Evolutionary conservation across 495 filamentous ascomycete genomes (phyloP).

Genomic region (Delitschia confertaspora): DNA sequence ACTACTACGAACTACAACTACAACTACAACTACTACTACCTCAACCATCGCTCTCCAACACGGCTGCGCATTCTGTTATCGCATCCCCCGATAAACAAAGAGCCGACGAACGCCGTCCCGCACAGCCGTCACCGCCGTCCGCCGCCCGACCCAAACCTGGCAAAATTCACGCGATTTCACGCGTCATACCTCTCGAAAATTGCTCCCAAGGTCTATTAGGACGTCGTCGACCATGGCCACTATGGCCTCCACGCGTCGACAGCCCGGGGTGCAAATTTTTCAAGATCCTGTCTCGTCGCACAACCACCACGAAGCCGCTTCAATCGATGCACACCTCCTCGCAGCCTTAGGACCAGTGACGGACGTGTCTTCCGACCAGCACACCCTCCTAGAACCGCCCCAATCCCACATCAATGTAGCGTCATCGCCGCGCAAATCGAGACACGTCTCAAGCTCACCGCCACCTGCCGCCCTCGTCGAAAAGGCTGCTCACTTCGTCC

Average conservation of each 20-base stretch:
- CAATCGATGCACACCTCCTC: constrained; percentile 46
- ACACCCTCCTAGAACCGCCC: constrained; percentile 32
- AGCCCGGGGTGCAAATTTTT: constrained; percentile 54
- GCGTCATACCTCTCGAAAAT: constrained; percentile 23
- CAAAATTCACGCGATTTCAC: constrained; percentile 28
- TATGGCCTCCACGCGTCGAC: constrained; percentile 60
- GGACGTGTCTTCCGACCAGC: constrained; percentile 40
- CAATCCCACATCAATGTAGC: constrained; percentile 7
- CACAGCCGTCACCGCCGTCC: too few species aligned
- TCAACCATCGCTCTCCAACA: too few species aligned
- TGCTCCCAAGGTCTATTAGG: constrained; percentile 8
- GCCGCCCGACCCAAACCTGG: too few species aligned
- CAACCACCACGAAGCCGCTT: constrained; percentile 33
- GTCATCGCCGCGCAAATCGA: constrained; percentile 29
- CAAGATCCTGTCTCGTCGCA: constrained; percentile 47
- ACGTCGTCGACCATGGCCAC: constrained; percentile 14
- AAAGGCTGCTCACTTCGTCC: constrained; percentile 47
- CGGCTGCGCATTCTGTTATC: too few species aligned
- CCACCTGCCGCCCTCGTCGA: constrained; percentile 33
- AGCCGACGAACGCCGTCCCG: too few species aligned
- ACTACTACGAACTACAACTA: too few species aligned
- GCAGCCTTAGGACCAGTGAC: constrained; percentile 40
- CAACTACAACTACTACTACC: too few species aligned
- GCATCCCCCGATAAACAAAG: too few species aligned
- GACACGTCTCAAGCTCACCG: constrained; percentile 35